Conservation (phyloP, 2,329 filamentous ascomycete species). For the Ophiocordyceps australis region DNA sequence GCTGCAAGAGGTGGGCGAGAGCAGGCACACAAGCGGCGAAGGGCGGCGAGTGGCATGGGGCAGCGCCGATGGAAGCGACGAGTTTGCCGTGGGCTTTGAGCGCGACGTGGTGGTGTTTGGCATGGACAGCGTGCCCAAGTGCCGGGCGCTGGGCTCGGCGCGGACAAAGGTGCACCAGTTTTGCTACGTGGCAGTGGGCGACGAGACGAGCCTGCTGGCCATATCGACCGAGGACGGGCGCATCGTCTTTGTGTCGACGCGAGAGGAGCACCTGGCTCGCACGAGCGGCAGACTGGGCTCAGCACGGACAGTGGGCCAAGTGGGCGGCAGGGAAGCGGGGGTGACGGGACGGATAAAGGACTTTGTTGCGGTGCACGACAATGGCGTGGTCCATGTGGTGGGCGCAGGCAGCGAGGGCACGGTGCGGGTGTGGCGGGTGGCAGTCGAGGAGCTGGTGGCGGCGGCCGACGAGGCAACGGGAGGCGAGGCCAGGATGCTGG, state of each 20-base stretch:
- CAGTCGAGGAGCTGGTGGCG: constrained; percentile 18
- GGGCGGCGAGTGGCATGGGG: constrained; percentile 73
- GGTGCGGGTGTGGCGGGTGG: constrained; percentile 58
- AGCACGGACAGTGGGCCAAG: constrained; percentile 52
- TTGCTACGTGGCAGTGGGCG: constrained; percentile 46
- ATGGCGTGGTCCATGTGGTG: constrained; percentile 34
- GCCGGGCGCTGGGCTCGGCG: constrained; percentile 48
- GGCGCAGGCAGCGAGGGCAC: constrained; percentile 74
- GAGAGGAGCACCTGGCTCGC: constrained; percentile 20
- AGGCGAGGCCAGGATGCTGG: constrained; percentile 22
- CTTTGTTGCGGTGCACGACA: constrained; percentile 47
- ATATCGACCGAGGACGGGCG: constrained; percentile 83
- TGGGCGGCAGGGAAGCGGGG: constrained; percentile 56
- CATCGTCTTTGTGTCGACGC: constrained; percentile 67
- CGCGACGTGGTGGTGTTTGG: constrained; percentile 71
- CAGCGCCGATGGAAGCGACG: constrained; percentile 47
- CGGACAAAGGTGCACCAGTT: constrained; percentile 73
- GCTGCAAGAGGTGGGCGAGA: constrained; percentile 58
- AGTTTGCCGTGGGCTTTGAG: constrained; percentile 83
- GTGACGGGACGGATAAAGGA: constrained; percentile 70
- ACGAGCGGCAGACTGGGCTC: constrained; percentile 21
- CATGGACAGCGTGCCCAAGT: constrained; percentile 70
- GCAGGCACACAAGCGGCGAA: constrained; percentile 61
- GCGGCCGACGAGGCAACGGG: constrained; percentile 8
- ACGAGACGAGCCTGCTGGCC: constrained; percentile 37